Percentiles rank a stretch among this genome's conserved stretches.
Conservation (phyloP, 257 asterid species). For the Paulownia fortunei region DNA sequence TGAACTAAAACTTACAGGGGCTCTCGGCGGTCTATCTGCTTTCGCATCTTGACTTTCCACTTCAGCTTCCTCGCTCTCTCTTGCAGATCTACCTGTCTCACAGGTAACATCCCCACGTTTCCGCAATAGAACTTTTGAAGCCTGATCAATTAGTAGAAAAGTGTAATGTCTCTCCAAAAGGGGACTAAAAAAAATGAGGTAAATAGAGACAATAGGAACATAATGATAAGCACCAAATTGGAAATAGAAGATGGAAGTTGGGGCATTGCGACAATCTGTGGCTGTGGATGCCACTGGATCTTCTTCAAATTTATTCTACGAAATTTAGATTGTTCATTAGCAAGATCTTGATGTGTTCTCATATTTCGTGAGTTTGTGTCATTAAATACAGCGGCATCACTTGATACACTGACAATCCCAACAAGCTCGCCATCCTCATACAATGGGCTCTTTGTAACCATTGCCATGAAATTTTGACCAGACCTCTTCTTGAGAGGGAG, state of each 20-base stretch:
- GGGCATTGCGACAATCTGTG: slow-evolving; percentile 51
- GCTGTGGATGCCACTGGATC: slow-evolving; percentile 44
- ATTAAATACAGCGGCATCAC: slow-evolving; percentile 70
- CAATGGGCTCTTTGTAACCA: slow-evolving; percentile 66
- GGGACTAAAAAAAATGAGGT: slow-evolving; percentile 22
- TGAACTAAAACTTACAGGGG: slow-evolving; percentile 57
- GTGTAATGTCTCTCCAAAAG: slow-evolving; percentile 15
- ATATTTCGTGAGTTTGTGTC: slow-evolving; percentile 23
- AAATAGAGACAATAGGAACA: slow-evolving; percentile 23
- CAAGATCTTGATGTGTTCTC: slow-evolving; percentile 35
- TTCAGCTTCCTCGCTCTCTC: slow-evolving; percentile 44
- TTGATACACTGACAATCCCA: slow-evolving; percentile 71
- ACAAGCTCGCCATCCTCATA: slow-evolving; percentile 72
- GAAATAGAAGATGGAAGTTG: slow-evolving; percentile 58
- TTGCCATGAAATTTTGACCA: slow-evolving; percentile 63
- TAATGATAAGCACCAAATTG: slow-evolving; percentile 61
- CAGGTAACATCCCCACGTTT: slow-evolving; percentile 42
- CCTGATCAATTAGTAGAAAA: slow-evolving; percentile 47
- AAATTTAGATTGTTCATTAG: slow-evolving; percentile 34
- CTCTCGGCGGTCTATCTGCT: slow-evolving; percentile 65
- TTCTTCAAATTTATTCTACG: slow-evolving; percentile 46
- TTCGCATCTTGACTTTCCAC: slow-evolving; percentile 38
- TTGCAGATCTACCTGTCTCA: slow-evolving; percentile 30
- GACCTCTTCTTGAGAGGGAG: slow-evolving; percentile 62
- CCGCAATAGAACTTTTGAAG: slow-evolving; percentile 51